A percentile compares a stretch with the other conserved stretches of the same genome.
Conservation (phyloP, 2,329 filamentous ascomycete species). For the Metarhizium humberi region DNA sequence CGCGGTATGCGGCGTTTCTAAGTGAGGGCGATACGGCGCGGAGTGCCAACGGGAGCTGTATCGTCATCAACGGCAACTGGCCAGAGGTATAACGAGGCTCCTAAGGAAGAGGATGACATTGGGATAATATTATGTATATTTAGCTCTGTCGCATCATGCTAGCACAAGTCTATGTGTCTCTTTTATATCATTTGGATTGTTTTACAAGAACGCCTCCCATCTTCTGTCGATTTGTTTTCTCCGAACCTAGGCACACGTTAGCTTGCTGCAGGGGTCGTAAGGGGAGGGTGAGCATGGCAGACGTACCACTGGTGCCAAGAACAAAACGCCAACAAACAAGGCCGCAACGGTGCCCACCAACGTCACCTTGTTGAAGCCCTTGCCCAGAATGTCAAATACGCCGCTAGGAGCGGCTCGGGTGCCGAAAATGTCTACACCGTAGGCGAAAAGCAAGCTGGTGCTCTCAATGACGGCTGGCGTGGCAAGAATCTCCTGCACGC, state of each 20-base stretch:
- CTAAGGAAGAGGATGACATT: not conserved
- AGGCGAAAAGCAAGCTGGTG: slow-evolving; percentile 82
- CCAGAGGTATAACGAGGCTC: slow-evolving; percentile 17
- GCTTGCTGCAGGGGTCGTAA: slow-evolving; percentile 6
- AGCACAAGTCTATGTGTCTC: not conserved
- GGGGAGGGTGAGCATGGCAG: too few relatives aligned
- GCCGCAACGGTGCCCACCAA: slow-evolving; percentile 77
- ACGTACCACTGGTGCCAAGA: slow-evolving; percentile 79
- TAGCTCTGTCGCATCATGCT: slow-evolving; percentile 8
- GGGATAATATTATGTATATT: too few relatives aligned
- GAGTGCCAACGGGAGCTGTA: slow-evolving; percentile 24
- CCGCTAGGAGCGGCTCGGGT: slow-evolving; percentile 80
- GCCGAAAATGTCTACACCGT: slow-evolving; percentile 80
- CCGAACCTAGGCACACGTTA: slow-evolving; percentile 36
- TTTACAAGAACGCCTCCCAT: slow-evolving; percentile 39
- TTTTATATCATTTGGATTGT: not conserved
- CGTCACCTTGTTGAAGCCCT: slow-evolving; percentile 85
- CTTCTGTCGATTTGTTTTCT: slow-evolving; percentile 60
- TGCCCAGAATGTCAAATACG: slow-evolving; percentile 85
- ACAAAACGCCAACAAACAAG: slow-evolving; percentile 64
- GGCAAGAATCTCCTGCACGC: slow-evolving; percentile 63
- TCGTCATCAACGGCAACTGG: slow-evolving; percentile 27
- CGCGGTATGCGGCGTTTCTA: slow-evolving; percentile 28
- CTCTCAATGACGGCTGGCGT: slow-evolving; percentile 79
- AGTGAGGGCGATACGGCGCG: slow-evolving; percentile 17